A percentile compares a stretch with the other conserved stretches of the same genome.
phyloP scores from a whole-genome alignment of 1,284 basidiomycete species.

The Tausonia pullulans region DNA sequence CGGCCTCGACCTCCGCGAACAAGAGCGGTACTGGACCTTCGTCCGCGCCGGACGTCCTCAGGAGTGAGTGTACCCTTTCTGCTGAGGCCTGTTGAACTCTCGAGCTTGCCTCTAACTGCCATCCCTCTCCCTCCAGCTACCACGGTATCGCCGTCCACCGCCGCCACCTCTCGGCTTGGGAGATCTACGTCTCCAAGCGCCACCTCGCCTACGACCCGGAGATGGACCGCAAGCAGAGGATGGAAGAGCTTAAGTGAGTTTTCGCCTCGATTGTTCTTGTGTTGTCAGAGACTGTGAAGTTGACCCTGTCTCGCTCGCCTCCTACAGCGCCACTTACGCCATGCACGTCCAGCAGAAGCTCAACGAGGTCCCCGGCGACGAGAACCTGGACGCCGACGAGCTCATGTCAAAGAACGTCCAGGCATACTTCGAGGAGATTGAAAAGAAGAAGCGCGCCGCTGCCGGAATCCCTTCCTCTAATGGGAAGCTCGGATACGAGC shows the following conservation, averaged over 20 bases:
- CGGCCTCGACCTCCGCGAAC: conserved; percentile 44
- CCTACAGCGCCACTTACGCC: conserved; percentile 23
- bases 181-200: conserved; percentile 40
- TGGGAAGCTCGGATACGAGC: no score
- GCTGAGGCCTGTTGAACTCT: background rate
- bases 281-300: background rate
- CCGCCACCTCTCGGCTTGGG: conserved; percentile 40
- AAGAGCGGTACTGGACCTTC: conserved; percentile 45
- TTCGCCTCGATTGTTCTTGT: conserved; percentile 17
- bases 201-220: conserved; percentile 42
- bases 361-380: conserved; percentile 20
- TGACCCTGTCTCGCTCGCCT: background rate
- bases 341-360: conserved; percentile 18
- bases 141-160: conserved; percentile 46
- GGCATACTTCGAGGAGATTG: conserved; percentile 12
- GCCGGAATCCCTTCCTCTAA: background rate
- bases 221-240: conserved; percentile 38
- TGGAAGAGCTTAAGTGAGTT: conserved; percentile 39
- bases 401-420: conserved; percentile 14
- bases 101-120: background rate
- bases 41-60: conserved; percentile 38
- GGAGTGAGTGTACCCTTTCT: conserved; percentile 20
- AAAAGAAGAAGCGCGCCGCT: background rate
- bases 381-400: conserved; percentile 22
- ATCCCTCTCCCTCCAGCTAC: conserved; percentile 25